These are phyloP conservation scores for Hyphopichia homilentoma DNA, from an alignment of 805 yeast genomes.

Conservation along the genomic window DNA sequence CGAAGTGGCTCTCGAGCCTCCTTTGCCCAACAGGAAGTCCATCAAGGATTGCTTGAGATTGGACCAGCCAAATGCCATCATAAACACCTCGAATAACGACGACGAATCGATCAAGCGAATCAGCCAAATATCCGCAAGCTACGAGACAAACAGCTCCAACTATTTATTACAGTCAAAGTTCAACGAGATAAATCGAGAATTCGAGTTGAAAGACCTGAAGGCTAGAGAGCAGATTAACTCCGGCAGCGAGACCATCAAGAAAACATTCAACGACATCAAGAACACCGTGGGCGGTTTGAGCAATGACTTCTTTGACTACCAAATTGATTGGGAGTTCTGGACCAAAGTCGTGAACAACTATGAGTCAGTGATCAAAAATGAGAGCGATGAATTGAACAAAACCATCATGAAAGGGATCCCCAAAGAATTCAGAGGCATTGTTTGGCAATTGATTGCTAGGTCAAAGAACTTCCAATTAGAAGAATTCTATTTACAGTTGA, in stretches of 20 bases:
- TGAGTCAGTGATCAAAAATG: slow-evolving; percentile 56
- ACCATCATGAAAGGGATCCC: slow-evolving; percentile 81
- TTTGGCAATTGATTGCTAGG: slow-evolving; percentile 87
- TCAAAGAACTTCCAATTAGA: slow-evolving; percentile 66
- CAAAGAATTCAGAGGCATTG: slow-evolving; percentile 75
- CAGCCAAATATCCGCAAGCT: slow-evolving; percentile 8
- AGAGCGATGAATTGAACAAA: slow-evolving; percentile 54
- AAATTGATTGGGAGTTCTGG: slow-evolving; percentile 86
- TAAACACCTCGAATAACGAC: neutral
- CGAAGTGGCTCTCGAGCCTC: slow-evolving; percentile 13
- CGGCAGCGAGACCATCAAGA: slow-evolving; percentile 36
- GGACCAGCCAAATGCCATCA: slow-evolving; percentile 16
- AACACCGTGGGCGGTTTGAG: slow-evolving; percentile 41
- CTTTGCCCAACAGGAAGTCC: slow-evolving; percentile 31
- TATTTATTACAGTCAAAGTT: slow-evolving; percentile 61
- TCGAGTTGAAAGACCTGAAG: slow-evolving; percentile 45
- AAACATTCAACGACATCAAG: slow-evolving; percentile 45
- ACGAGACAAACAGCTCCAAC: slow-evolving; percentile 22
- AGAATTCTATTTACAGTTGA: slow-evolving; percentile 52
- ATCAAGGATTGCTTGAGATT: slow-evolving; percentile 19
- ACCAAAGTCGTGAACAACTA: slow-evolving; percentile 75
- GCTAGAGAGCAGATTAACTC: slow-evolving; percentile 44
- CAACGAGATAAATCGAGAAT: slow-evolving; percentile 51
- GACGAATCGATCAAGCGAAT: slow-evolving; percentile 1
- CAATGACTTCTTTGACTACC: slow-evolving; percentile 26